Percentiles rank a stretch among this genome's conserved stretches.
These are phyloP conservation scores for Phaeosphaeriaceae sp. DNA, from an alignment of 2,329 filamentous ascomycete species.

Conservation along the genomic window DNA sequence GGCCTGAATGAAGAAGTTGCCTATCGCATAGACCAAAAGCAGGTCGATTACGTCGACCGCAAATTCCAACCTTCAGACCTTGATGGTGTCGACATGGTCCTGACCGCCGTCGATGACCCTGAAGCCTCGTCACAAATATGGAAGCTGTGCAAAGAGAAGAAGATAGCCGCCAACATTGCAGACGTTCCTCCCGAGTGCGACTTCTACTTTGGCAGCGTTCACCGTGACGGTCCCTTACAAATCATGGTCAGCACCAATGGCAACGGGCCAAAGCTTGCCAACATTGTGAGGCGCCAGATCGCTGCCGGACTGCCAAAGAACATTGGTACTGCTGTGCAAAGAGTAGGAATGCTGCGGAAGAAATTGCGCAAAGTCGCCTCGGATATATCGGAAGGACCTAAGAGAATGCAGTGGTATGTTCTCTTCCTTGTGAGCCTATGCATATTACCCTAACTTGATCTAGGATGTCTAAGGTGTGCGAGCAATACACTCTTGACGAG, in stretches of 20 bases:
- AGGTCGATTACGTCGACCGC: conserved; percentile 82
- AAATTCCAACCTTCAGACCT: conserved; percentile 87
- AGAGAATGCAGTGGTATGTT: conserved; percentile 83
- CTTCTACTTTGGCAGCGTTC: conserved; percentile 96
- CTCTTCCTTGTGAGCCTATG: not conserved
- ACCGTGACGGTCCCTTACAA: conserved; percentile 93
- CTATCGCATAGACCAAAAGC: conserved; percentile 74
- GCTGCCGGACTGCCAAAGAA: conserved; percentile 76
- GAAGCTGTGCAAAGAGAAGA: conserved; percentile 86
- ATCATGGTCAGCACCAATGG: conserved; percentile 99
- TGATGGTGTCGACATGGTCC: conserved; percentile 81
- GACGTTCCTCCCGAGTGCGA: conserved; percentile 97
- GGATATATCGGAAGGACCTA: conserved; percentile 73
- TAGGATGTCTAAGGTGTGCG: conserved; percentile 92
- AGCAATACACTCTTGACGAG: conserved; percentile 83
- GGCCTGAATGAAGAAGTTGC: conserved; percentile 90
- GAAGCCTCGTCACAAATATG: conserved; percentile 89
- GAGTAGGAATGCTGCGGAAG: conserved; percentile 78
- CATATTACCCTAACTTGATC: not conserved
- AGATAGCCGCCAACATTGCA: conserved; percentile 91
- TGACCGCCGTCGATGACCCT: conserved; percentile 92
- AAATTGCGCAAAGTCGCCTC: conserved; percentile 82
- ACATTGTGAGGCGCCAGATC: conserved; percentile 82
- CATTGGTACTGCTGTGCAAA: conserved; percentile 83
- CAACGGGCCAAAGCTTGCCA: conserved; percentile 89